phyloP scores from a whole-genome alignment of 208 protist genomes.

The Novymonas esmeraldas region DNA sequence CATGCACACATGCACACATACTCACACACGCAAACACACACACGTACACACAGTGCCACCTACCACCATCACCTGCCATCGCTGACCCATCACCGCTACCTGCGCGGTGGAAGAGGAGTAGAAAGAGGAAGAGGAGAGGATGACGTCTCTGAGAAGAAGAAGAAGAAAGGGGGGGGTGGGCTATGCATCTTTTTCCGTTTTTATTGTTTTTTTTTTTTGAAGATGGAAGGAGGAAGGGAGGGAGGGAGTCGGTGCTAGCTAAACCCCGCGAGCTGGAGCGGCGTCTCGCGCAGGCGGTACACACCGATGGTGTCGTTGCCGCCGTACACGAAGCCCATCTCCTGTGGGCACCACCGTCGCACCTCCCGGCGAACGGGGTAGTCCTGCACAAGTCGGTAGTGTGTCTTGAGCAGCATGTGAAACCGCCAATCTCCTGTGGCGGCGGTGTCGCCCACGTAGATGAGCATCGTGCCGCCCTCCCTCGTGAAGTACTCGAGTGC shows the following conservation, averaged over 20 bases:
- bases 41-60: neutral
- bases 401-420: conserved; percentile 80
- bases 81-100: no score
- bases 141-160: no score
- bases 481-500: conserved; percentile 85
- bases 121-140: neutral
- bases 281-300: conserved; percentile 64
- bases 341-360: conserved; percentile 83
- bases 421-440: conserved; percentile 91
- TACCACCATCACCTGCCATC: no score
- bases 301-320: conserved; percentile 91
- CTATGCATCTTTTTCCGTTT: neutral
- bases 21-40: neutral
- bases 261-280: conserved; percentile 20
- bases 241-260: neutral
- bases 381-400: conserved; percentile 82
- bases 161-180: neutral
- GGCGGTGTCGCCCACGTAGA: conserved; percentile 89
- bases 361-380: conserved; percentile 88
- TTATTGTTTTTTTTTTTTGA: neutral
- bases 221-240: neutral
- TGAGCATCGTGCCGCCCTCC: conserved; percentile 69
- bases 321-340: conserved; percentile 91
- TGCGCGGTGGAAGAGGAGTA: no score
- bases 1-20: conserved; percentile 26